phyloP scores from a whole-genome alignment of 345 rosid genomes.

The Brassica cretica region DNA sequence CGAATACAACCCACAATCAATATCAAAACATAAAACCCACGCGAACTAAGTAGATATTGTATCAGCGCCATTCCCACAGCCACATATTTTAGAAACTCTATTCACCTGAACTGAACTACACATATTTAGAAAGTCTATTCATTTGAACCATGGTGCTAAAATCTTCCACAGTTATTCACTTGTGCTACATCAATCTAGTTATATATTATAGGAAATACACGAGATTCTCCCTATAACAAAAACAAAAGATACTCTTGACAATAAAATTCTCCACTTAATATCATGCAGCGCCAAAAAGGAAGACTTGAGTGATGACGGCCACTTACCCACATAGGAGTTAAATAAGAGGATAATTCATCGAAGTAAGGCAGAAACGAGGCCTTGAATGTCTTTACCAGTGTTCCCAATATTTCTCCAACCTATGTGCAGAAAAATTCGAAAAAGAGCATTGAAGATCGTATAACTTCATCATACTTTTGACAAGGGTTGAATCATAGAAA shows the following conservation, averaged over 20 bases:
- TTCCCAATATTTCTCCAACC: constrained; percentile 99
- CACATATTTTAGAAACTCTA: not conserved
- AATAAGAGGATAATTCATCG: constrained; percentile 87
- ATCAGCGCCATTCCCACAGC: not conserved
- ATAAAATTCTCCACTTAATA: constrained; percentile 6
- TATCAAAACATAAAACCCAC: constrained; percentile 7
- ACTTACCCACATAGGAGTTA: constrained; percentile 99
- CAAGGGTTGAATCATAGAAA: constrained; percentile 20
- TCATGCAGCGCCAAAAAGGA: not conserved
- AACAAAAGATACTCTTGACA: constrained; percentile 15
- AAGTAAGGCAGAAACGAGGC: constrained; percentile 92
- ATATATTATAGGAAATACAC: not conserved
- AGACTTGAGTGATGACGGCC: constrained; percentile 14
- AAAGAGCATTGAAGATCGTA: not conserved
- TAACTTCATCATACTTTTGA: not conserved
- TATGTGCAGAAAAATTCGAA: constrained; percentile 34
- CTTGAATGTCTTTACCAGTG: constrained; percentile 92
- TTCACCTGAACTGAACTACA: constrained; percentile 8
- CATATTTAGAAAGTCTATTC: not conserved
- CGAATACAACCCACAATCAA: constrained; percentile 6
- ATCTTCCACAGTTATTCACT: not conserved
- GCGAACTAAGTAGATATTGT: not conserved
- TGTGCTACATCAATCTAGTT: not conserved
- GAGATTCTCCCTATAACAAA: not conserved
- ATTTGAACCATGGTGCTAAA: constrained; percentile 3